Base-by-base conservation (phyloP, 2,329 filamentous ascomycete species). In the Hyphodiscus sp. region DNA sequence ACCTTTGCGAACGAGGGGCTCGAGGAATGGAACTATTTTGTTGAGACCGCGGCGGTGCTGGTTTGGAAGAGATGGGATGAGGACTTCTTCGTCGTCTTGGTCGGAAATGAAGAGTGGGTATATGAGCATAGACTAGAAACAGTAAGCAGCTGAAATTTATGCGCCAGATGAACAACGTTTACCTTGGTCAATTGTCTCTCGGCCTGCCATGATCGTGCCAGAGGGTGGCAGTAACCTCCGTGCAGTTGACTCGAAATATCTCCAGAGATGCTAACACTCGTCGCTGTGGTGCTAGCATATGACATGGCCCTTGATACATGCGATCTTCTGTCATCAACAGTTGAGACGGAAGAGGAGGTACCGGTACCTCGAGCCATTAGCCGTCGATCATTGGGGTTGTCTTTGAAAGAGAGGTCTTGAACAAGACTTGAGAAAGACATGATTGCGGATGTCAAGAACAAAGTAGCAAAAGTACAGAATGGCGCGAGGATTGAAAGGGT, bases 41-140 rank as follows among this genome's bases (percentile, higher is more conserved):
- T 95, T 95, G 67, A 97, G 69, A 58, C 94, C 92, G 56, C 91
- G 85, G 66, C 92, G 91, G 72, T 86, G 78, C 72, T 97, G 92
- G 69, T 91, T 90, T 1, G 94, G 94, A 3, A 99, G 81, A 19
- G 91, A 96, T 49, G 91, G 86, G 53, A 99, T 95, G 16, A 87
- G 78, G 15, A 86, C 87, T 74, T 96, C 89, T 74, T 97, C 92
- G 66, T 97, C 89, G 38, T 92, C 88, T 67, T 89, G 83, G 72
- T 99, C 94, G 65, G 94, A 95, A 61, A 99, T 83, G 76, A 99
- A 99, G 61, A 99, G 80, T 13, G 94, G 94, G 73, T 95, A 97
- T 67, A 99, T 96, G 66, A 99, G 86, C 94, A 97, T 97, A 41
- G 91, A 94, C 90, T 96, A 65, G 41, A 13, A 18, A 15, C 15